Evolutionary conservation across 2,329 filamentous ascomycete genomes (phyloP).

Genomic region (Byssochlamys sp.): DNA sequence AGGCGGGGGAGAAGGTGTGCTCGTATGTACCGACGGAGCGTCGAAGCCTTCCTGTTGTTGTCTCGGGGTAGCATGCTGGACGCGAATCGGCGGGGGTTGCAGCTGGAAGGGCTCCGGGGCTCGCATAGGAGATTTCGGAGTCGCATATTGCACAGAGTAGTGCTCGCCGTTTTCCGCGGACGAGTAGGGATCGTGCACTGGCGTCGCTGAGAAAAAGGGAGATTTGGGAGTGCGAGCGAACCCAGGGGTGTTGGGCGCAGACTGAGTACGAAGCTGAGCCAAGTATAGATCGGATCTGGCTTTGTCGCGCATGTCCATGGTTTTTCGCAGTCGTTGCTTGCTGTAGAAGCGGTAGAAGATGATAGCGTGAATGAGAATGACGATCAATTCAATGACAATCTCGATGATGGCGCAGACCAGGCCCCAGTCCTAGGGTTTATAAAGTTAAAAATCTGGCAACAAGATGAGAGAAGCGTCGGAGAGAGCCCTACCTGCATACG

Average conservation of each 20-base stretch:
- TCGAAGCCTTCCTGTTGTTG: conserved; percentile 55
- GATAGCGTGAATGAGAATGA: conserved; percentile 83
- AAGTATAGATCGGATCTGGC: conserved; percentile 93
- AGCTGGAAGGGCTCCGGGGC: conserved; percentile 64
- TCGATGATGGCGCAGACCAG: conserved; percentile 97
- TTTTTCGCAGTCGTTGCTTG: conserved; percentile 89
- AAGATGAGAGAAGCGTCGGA: neutral
- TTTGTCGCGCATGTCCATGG: conserved; percentile 90
- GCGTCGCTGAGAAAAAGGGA: conserved; percentile 29
- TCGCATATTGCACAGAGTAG: conserved; percentile 42
- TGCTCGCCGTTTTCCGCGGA: conserved; percentile 45
- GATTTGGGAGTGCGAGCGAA: conserved; percentile 61
- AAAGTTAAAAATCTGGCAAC: conserved; percentile 8
- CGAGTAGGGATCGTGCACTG: conserved; percentile 36
- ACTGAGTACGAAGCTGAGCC: conserved; percentile 71
- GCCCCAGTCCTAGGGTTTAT: conserved; percentile 65
- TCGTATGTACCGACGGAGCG: conserved; percentile 17
- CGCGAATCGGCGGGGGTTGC: conserved; percentile 70
- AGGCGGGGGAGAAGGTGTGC: conserved; percentile 11
- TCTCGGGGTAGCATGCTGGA: conserved; percentile 68
- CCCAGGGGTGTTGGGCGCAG: conserved; percentile 87
- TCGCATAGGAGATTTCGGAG: conserved; percentile 54
- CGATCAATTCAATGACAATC: conserved; percentile 81
- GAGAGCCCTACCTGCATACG: conserved; percentile 45
- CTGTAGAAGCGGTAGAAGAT: conserved; percentile 97